A percentile compares a stretch with the other conserved stretches of the same genome.
phyloP scores from a whole-genome alignment of 345 rosid species.

The Firmiana major region DNA sequence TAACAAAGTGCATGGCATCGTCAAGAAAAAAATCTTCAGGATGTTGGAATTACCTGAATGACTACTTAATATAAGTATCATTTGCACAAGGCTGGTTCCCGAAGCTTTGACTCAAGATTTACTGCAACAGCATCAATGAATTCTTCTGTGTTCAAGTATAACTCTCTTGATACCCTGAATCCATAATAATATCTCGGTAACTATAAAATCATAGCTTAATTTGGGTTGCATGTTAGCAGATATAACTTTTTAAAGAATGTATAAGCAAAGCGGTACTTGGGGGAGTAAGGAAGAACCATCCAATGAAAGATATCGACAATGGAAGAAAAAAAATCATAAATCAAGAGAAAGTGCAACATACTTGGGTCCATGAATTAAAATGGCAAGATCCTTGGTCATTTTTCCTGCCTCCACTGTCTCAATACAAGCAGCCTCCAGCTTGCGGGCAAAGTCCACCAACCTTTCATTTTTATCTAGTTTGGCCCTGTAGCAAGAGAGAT shows the following conservation, averaged over 20 bases:
- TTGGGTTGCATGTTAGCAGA: background rate
- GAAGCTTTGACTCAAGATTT: slow-evolving; percentile 51
- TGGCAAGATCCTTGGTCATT: slow-evolving; percentile 96
- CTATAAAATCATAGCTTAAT: background rate
- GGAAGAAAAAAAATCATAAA: slow-evolving; percentile 29
- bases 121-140: slow-evolving; percentile 78
- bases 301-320: too few species aligned
- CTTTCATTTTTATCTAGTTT: slow-evolving; percentile 76
- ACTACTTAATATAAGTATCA: background rate
- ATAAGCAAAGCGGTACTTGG: background rate
- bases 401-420: slow-evolving; percentile 80
- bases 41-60: background rate
- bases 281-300: background rate
- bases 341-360: slow-evolving; percentile 25
- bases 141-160: slow-evolving; percentile 74
- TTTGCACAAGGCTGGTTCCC: slow-evolving; percentile 38
- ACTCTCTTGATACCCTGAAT: slow-evolving; percentile 71
- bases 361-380: slow-evolving; percentile 77
- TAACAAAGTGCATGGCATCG: background rate
- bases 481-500: slow-evolving; percentile 45
- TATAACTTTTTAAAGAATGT: background rate
- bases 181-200: background rate
- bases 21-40: background rate
- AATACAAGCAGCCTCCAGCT: slow-evolving; percentile 82
- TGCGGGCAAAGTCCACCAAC: slow-evolving; percentile 68